phyloP scores from a whole-genome alignment of 2,329 filamentous ascomycete species.

The Cladosporium colombiae region DNA sequence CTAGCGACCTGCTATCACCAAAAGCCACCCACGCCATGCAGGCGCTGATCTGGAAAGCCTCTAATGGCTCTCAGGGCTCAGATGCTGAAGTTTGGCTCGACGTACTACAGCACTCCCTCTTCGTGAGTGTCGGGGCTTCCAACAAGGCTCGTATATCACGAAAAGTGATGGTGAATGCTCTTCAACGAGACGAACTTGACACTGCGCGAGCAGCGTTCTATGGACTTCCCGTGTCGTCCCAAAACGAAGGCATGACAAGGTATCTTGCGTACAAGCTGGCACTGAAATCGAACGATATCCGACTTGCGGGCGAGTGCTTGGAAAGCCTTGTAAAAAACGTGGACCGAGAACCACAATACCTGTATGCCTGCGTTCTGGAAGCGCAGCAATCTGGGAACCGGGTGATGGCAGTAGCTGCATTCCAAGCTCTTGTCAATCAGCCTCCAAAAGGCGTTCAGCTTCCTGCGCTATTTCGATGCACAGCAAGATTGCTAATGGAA shows the following conservation, averaged over 20 bases:
- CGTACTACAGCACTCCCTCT: conserved; percentile 66
- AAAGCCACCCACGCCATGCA: conserved; percentile 68
- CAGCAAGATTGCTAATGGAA: conserved; percentile 47
- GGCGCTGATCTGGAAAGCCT: conserved; percentile 74
- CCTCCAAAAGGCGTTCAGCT: conserved; percentile 57
- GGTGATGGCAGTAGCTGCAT: conserved; percentile 57
- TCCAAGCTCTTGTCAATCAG: conserved; percentile 62
- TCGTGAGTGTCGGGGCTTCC: conserved; percentile 63
- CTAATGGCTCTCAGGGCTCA: conserved; percentile 8
- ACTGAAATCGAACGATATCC: conserved; percentile 33
- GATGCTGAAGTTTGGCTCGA: conserved; percentile 61
- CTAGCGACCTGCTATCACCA: conserved; percentile 54
- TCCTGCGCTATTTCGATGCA: conserved; percentile 64
- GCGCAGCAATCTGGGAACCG: conserved; percentile 67
- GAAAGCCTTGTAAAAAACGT: conserved; percentile 57
- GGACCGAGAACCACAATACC: conserved; percentile 59
- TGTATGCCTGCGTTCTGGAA: conserved; percentile 80
- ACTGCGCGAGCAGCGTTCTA: conserved; percentile 58
- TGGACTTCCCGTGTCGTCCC: conserved; percentile 52
- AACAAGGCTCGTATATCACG: conserved; percentile 67
- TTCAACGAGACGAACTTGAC: conserved; percentile 59
- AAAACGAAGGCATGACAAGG: conserved; percentile 31
- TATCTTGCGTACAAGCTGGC: conserved; percentile 35
- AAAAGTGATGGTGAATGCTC: conserved; percentile 70
- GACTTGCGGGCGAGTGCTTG: conserved; percentile 63